These are phyloP conservation scores for Mucor plumbeus DNA, from an alignment of 371 early-diverging fungal species.

Conservation along the genomic window DNA sequence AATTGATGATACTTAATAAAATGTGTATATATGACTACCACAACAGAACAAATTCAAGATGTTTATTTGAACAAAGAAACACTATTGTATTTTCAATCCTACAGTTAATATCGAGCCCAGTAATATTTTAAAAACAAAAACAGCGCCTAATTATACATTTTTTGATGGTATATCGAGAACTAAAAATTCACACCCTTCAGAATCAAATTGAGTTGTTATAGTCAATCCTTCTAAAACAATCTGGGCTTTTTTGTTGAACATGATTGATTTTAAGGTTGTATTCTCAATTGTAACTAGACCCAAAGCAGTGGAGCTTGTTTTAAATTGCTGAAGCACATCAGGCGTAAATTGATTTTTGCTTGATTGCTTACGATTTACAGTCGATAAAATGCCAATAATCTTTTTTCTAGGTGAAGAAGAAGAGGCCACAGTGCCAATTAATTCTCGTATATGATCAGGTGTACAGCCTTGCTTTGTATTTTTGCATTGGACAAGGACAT, in stretches of 20 bases:
- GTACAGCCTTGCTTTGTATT: constrained; percentile 45
- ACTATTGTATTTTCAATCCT: too few species aligned
- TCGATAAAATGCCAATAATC: constrained; percentile 40
- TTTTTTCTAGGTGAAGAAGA: constrained; percentile 1
- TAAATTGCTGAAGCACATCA: constrained; percentile 37
- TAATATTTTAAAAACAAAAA: too few species aligned
- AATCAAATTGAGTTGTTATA: constrained; percentile 20
- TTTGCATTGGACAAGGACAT: constrained; percentile 44
- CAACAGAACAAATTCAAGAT: too few species aligned
- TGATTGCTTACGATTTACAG: constrained; percentile 16
- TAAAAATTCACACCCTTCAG: constrained; percentile 19
- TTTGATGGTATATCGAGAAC: constrained; percentile 20
- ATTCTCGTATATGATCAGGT: constrained; percentile 46
- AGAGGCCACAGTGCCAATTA: constrained; percentile 39
- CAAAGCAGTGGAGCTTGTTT: constrained; percentile 33
- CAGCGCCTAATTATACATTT: background rate
- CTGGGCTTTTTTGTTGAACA: constrained; percentile 39
- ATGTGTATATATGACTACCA: too few species aligned
- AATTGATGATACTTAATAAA: too few species aligned
- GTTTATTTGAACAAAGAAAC: too few species aligned
- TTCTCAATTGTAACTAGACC: constrained; percentile 40
- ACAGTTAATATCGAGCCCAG: too few species aligned
- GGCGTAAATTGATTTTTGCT: constrained; percentile 30
- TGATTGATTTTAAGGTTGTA: constrained; percentile 32
- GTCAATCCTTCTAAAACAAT: constrained; percentile 15